Evolutionary conservation across 2,329 filamentous ascomycete genomes (phyloP), one percentile per base, ranked within the genome.

Genomic region (Fusarium sp.): DNA sequence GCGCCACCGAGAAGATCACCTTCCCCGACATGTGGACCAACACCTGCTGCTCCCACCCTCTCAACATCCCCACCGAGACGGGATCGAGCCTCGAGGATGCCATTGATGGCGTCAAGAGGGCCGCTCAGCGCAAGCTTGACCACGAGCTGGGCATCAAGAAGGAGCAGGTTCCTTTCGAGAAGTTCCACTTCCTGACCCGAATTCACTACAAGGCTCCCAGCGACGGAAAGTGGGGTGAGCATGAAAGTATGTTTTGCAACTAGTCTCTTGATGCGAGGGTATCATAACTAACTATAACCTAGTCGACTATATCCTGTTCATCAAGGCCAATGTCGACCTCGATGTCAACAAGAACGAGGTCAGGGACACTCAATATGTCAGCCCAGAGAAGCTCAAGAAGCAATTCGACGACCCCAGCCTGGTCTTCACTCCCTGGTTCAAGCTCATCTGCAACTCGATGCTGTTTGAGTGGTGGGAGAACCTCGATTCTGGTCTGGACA

Each of bases 11-110:
- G 87, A 99, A 99, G 88, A 99, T 99, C 81, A 99, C 97, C 8
- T 99, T 99, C 86, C 96, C 97, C 58, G 95, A 98, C 82, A 95
- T 98, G 93, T 99, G 97, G 97, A 99, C 97, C 74, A 99, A 99
- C 86, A 99, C 97, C 35, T 99, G 97, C 89, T 99, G 97, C 88
- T 99, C 97, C 43, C 97, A 99, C 84, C 97, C 97, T 6, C 89
- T 99, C 70, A 94, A 94, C 65, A 93, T 98, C 76, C 94, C 97
- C 10, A 93, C 93, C 74, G 97, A 99, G 90, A 97, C 95, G 30
- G 97, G 97, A 72, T 90, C 91, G 35, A 93, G 93, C 76, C 88
- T 99, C 50, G 89, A 92, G 59, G 93, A 94, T 75, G 93, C 95
- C 6, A 87, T 98, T 66, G 87, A 90, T 77, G 97, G 97, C 32